Evolutionary conservation across 257 asterid species (phyloP).

Genomic region (Ajuga chamaepitys): DNA sequence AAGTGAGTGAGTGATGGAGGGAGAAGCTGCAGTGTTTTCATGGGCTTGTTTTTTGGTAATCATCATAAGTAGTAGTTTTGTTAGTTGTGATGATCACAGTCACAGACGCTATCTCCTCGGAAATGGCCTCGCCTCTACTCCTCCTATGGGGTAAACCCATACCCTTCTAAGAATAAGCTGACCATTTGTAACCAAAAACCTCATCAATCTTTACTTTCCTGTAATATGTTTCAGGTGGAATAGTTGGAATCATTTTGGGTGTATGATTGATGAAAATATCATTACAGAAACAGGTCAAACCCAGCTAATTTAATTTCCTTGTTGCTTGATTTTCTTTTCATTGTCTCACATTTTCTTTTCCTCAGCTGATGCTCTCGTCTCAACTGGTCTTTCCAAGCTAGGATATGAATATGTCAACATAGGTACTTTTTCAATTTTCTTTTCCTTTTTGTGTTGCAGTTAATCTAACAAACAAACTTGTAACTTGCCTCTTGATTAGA

Average conservation of each 20-base stretch:
- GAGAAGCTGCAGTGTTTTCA: too few species aligned
- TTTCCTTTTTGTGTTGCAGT: too few species aligned
- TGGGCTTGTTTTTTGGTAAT: too few species aligned
- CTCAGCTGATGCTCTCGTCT: conserved; percentile 80
- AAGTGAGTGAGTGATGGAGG: too few species aligned
- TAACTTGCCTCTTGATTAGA: conserved; percentile 29
- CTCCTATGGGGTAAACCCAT: conserved; percentile 37
- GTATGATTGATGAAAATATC: conserved; percentile 53
- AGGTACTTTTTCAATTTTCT: conserved; percentile 28
- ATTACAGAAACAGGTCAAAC: conserved; percentile 57
- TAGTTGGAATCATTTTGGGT: conserved; percentile 77
- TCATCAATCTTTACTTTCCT: not conserved
- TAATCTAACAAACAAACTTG: not conserved
- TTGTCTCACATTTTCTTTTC: not conserved
- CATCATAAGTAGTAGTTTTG: too few species aligned
- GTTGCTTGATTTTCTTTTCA: too few species aligned
- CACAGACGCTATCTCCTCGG: conserved; percentile 25
- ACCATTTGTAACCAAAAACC: not conserved
- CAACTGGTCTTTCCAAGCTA: conserved; percentile 68
- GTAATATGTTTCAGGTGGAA: conserved; percentile 52
- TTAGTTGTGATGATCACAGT: too few species aligned
- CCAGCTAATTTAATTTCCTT: not conserved
- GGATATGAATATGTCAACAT: conserved; percentile 75
- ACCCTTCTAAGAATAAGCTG: too few species aligned
- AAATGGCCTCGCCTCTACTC: conserved; percentile 37